Percentiles rank a stretch among this genome's conserved stretches.
These are phyloP conservation scores for Clonostachys rhizophaga DNA, from an alignment of 2,329 filamentous ascomycete genomes.

Conservation along the genomic window DNA sequence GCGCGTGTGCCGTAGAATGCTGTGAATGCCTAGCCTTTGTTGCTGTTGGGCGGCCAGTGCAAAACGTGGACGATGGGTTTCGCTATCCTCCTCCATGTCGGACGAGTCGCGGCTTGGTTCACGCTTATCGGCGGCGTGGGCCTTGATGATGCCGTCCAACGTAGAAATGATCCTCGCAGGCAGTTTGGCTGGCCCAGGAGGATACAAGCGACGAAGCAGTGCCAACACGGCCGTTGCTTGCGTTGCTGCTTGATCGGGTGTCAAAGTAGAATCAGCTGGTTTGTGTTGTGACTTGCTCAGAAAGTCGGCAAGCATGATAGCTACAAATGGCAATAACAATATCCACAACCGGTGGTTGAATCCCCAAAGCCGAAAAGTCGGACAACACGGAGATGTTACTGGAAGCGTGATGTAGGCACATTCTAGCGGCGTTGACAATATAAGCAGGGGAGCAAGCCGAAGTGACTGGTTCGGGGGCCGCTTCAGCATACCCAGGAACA, in stretches of 20 bases:
- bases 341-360: conserved; percentile 20
- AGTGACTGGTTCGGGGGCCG: conserved; percentile 15
- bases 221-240: conserved; percentile 18
- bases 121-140: neutral
- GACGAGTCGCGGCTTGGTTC: conserved; percentile 8
- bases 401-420: conserved; percentile 29
- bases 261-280: conserved; percentile 6
- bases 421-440: conserved; percentile 18
- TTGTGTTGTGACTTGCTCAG: conserved; percentile 6
- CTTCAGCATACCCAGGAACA: conserved; percentile 31
- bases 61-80: conserved; percentile 6
- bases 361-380: conserved; percentile 16
- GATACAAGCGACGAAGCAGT: conserved; percentile 8
- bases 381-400: conserved; percentile 25
- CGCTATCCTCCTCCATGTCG: conserved; percentile 10
- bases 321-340: conserved; percentile 36
- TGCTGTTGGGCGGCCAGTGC: neutral
- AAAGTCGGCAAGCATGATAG: conserved; percentile 33
- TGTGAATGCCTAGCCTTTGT: conserved; percentile 29
- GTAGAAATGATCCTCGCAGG: conserved; percentile 14
- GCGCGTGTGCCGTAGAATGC: conserved; percentile 28
- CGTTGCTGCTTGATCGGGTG: conserved; percentile 10
- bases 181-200: neutral
- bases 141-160: conserved; percentile 15
- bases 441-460: conserved; percentile 12